Evolutionary conservation across 2,329 filamentous ascomycete species (phyloP).

Genomic region (Xylaria sp.): DNA sequence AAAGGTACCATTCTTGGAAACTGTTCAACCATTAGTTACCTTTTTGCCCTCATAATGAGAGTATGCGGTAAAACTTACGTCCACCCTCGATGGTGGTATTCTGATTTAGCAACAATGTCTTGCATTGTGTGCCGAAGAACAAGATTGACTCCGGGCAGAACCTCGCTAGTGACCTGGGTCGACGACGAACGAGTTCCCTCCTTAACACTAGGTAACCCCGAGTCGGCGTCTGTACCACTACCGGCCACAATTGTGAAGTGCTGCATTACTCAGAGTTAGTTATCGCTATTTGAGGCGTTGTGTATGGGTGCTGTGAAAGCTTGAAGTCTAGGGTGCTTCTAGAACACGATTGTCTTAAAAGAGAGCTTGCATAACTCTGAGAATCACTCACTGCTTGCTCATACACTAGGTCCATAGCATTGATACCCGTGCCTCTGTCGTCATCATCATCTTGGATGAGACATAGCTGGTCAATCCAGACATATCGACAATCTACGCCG

Average conservation of each 20-base stretch:
- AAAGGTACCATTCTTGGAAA: slow-evolving; percentile 43
- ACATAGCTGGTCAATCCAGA: slow-evolving; percentile 41
- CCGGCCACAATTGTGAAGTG: slow-evolving; percentile 39
- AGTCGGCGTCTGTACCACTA: slow-evolving; percentile 37
- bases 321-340: too few species aligned
- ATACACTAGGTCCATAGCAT: slow-evolving; percentile 41
- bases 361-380: too few species aligned
- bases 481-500: slow-evolving; percentile 34
- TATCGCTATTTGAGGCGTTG: too few species aligned
- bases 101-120: slow-evolving; percentile 36
- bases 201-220: slow-evolving; percentile 36
- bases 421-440: slow-evolving; percentile 36
- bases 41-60: neutral
- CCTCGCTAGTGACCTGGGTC: slow-evolving; percentile 29
- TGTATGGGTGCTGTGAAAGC: too few species aligned
- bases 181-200: slow-evolving; percentile 32
- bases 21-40: slow-evolving; percentile 23
- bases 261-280: too few species aligned
- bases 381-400: slow-evolving; percentile 28
- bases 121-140: slow-evolving; percentile 39
- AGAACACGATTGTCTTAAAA: too few species aligned
- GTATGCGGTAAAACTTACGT: slow-evolving; percentile 33
- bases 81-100: slow-evolving; percentile 40
- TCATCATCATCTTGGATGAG: slow-evolving; percentile 39
- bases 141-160: slow-evolving; percentile 36